Conservation (phyloP, 2,329 filamentous ascomycete species). For the Mycocentrospora acerina region DNA sequence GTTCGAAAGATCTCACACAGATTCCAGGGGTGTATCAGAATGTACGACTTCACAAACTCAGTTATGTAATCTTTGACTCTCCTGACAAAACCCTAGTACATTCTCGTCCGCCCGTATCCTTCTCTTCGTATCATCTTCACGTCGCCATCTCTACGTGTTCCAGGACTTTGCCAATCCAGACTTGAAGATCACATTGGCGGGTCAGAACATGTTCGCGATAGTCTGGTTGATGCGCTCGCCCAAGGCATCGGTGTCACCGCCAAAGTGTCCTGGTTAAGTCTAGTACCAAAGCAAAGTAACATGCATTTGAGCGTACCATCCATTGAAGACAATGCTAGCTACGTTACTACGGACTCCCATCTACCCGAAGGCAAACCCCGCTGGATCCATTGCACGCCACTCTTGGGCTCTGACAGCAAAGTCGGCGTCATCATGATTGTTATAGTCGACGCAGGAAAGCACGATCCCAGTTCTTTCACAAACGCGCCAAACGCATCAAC, state of each 20-base stretch:
- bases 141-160: constrained; percentile 48
- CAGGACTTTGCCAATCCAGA: constrained; percentile 47
- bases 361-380: constrained; percentile 57
- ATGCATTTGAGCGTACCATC: background rate
- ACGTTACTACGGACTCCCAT: background rate
- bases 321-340: constrained; percentile 6
- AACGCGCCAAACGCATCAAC: no score
- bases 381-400: constrained; percentile 75
- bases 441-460: constrained; percentile 68
- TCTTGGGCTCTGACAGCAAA: constrained; percentile 64
- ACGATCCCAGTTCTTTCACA: no score
- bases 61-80: background rate
- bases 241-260: constrained; percentile 71
- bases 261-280: constrained; percentile 64
- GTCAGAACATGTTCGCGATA: constrained; percentile 52
- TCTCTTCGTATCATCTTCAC: constrained; percentile 51
- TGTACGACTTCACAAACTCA: constrained; percentile 43
- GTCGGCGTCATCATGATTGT: constrained; percentile 77
- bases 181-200: constrained; percentile 50
- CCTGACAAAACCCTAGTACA: constrained; percentile 38
- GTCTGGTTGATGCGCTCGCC: constrained; percentile 59
- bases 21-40: constrained; percentile 58
- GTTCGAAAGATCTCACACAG: constrained; percentile 37
- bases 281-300: background rate
- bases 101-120: constrained; percentile 49